Conservation (phyloP, 495 filamentous ascomycete species). For the Clohesyomyces aquaticus region DNA sequence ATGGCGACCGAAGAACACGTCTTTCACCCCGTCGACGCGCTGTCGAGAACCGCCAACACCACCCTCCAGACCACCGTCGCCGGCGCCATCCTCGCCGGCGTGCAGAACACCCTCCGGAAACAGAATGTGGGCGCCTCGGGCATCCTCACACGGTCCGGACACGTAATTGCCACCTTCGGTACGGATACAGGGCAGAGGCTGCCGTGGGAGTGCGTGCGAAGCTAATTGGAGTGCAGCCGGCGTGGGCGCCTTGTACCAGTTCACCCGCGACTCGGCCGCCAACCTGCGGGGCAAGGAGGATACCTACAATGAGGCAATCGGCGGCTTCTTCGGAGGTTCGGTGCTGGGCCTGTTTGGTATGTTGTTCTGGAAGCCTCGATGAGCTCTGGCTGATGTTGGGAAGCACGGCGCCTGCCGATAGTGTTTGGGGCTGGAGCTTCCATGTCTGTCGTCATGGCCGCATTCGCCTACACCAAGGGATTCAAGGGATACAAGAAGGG, state of each 20-base stretch:
- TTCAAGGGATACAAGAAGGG: conserved; percentile 63
- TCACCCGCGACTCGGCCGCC: conserved; percentile 70
- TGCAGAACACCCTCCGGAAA: conserved; percentile 82
- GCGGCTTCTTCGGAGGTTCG: conserved; percentile 72
- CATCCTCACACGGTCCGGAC: conserved; percentile 72
- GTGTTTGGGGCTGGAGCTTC: conserved; percentile 75
- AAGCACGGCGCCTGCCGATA: conserved; percentile 77
- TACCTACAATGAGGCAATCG: conserved; percentile 67
- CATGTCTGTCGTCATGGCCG: conserved; percentile 65
- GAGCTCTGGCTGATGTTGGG: conserved; percentile 1
- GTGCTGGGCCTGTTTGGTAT: conserved; percentile 61
- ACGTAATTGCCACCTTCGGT: conserved; percentile 70
- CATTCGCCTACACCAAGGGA: conserved; percentile 79
- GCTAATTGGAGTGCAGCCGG: conserved; percentile 60
- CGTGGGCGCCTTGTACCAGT: conserved; percentile 79
- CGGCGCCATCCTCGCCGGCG: conserved; percentile 72
- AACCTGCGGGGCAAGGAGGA: conserved; percentile 80
- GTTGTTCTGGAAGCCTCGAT: background rate
- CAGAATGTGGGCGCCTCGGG: conserved; percentile 76
- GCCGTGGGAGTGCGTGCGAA: background rate
- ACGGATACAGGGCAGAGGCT: background rate
- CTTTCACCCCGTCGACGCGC: conserved; percentile 73
- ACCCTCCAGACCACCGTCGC: conserved; percentile 65
- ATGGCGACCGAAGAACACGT: conserved; percentile 56
- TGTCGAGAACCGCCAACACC: conserved; percentile 65